These are phyloP conservation scores for Aspergillus ruber DNA, from an alignment of 2,329 filamentous ascomycete species.

Conservation along the genomic window DNA sequence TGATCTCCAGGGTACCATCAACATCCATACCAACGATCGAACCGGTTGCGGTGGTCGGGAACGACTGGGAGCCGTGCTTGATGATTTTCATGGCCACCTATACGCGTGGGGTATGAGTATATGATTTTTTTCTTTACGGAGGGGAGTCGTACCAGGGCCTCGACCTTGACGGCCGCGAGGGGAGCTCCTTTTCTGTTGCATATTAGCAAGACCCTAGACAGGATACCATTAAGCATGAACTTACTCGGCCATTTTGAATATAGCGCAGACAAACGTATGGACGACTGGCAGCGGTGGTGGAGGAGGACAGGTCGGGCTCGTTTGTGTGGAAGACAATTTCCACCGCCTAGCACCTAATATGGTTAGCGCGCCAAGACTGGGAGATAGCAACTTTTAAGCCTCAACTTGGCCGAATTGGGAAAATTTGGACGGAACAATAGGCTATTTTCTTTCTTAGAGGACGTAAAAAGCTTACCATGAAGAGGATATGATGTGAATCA, in stretches of 20 bases:
- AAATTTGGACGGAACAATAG: background rate
- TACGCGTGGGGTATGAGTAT: constrained; percentile 20
- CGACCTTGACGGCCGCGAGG: constrained; percentile 84
- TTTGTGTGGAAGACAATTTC: constrained; percentile 28
- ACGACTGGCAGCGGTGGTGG: constrained; percentile 12
- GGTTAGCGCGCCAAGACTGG: constrained; percentile 23
- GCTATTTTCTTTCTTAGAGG: too few relatives aligned
- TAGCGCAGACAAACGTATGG: constrained; percentile 7
- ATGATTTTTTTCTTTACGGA: constrained; percentile 18
- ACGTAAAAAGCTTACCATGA: too few relatives aligned
- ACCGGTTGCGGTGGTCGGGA: constrained; percentile 84
- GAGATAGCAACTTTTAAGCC: background rate
- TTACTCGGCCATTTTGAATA: constrained; percentile 29
- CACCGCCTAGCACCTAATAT: constrained; percentile 21
- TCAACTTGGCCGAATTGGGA: background rate
- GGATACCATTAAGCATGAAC: constrained; percentile 2
- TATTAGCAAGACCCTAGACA: constrained; percentile 10
- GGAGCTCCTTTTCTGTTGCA: constrained; percentile 56
- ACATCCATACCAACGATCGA: constrained; percentile 91
- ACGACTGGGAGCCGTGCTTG: constrained; percentile 83
- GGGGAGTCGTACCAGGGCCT: constrained; percentile 68
- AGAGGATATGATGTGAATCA: too few relatives aligned
- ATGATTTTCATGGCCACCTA: constrained; percentile 97
- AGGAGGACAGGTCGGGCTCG: constrained; percentile 12
- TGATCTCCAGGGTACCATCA: constrained; percentile 74